Conservation (phyloP, 2,329 filamentous ascomycete genomes). For the Fusarium sp. region DNA sequence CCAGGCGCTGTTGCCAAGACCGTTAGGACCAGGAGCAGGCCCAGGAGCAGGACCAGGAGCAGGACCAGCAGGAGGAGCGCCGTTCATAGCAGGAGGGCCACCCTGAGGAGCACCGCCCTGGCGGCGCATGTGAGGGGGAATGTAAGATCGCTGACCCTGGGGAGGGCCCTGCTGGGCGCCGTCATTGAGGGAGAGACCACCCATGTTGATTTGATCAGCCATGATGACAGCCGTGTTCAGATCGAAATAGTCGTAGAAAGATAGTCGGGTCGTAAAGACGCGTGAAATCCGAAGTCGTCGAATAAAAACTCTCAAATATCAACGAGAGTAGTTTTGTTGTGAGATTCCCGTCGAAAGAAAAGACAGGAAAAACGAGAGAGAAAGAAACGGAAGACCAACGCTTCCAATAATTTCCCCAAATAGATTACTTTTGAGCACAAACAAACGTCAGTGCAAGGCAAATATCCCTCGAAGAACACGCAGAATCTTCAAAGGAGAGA, state of each 20-base stretch:
- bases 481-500: constrained; percentile 64
- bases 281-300: constrained; percentile 37
- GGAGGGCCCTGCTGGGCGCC: constrained; percentile 50
- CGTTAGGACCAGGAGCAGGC: constrained; percentile 54
- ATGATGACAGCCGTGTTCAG: constrained; percentile 64
- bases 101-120: constrained; percentile 49
- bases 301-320: constrained; percentile 47
- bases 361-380: constrained; percentile 50
- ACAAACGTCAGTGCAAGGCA: constrained; percentile 51
- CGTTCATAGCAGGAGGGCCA: constrained; percentile 32
- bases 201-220: constrained; percentile 89
- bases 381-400: constrained; percentile 53
- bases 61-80: constrained; percentile 35
- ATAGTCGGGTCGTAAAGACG: constrained; percentile 41
- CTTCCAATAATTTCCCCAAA: constrained; percentile 52
- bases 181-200: constrained; percentile 74
- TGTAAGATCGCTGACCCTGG: constrained; percentile 74
- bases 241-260: constrained; percentile 39
- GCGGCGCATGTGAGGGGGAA: constrained; percentile 83
- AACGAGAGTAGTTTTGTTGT: constrained; percentile 46
- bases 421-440: constrained; percentile 52
- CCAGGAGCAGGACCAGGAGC: constrained; percentile 48
- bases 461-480: constrained; percentile 59
- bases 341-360: constrained; percentile 49
- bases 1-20: constrained; percentile 75